Conservation (phyloP, 2,329 filamentous ascomycete genomes). For the Chaetoscypha palmicola region DNA sequence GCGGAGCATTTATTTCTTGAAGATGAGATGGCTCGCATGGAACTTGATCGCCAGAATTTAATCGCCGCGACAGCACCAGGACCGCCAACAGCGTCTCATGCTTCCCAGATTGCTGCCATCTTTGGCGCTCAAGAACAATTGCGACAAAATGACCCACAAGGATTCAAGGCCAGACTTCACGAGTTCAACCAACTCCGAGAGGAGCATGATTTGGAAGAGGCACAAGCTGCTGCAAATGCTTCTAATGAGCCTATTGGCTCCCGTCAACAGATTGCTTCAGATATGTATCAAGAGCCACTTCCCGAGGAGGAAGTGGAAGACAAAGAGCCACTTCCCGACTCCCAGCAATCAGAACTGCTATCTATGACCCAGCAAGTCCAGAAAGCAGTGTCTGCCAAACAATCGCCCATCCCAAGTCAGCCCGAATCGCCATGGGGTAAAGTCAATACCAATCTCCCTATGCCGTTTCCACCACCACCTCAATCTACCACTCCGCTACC, state of each 20-base stretch:
- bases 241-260: constrained; percentile 26
- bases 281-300: constrained; percentile 11
- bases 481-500: constrained; percentile 76
- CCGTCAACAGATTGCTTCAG: constrained; percentile 18
- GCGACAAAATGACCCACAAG: constrained; percentile 52
- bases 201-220: constrained; percentile 55
- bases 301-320: constrained; percentile 30
- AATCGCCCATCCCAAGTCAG: constrained; percentile 43
- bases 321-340: constrained; percentile 16
- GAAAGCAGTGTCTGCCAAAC: constrained; percentile 58
- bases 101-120: constrained; percentile 26
- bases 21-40: constrained; percentile 68
- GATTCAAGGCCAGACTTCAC: constrained; percentile 58
- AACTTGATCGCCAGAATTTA: constrained; percentile 34
- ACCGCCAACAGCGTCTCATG: constrained; percentile 21
- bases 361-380: constrained; percentile 81
- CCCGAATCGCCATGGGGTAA: constrained; percentile 50
- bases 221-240: constrained; percentile 29
- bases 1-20: constrained; percentile 53
- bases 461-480: constrained; percentile 61
- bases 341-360: constrained; percentile 43
- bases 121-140: constrained; percentile 38
- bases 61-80: constrained; percentile 14
- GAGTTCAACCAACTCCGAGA: constrained; percentile 76
- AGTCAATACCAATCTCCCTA: constrained; percentile 61